Base-by-base conservation (phyloP, 257 asterid genomes). In the Scutellaria galericulata region DNA sequence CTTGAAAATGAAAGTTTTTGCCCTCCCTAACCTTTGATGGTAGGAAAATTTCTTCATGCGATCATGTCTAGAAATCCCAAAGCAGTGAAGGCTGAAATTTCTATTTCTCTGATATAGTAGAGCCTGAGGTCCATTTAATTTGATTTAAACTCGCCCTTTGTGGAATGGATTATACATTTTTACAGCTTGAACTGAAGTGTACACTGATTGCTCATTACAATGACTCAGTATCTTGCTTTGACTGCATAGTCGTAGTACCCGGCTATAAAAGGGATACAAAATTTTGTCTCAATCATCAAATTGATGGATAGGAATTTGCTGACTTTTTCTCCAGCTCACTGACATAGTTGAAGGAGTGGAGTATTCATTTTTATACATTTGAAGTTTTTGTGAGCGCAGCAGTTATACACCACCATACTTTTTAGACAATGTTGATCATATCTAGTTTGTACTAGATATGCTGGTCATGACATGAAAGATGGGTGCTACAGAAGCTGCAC, bases 401-500 rank as follows among this genome's bases (percentile, higher is more conserved):
- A 31, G 37, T 31, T 31, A 31, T 31, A 2, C 4, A 31, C 3
- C 37, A 31, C 37, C 3, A 31, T 31, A 31, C 37, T 31, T 31
- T 31, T 31, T 46, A 10, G 20, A 27, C 11, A 31, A 31, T 58
- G 64, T 24, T 27, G 31, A 58, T 58, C 66, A 64, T 44, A 22
- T 24, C 1, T 63, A n/a, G 2, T 61, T 24, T 13, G 51, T 14
- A 59, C 52, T 62, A 24, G 0, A 41, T 4, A 18, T 9, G 46
- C 9, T 20, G 77, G 42, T 20, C 22, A 7, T 4, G 40, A 11
- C 39, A 51, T 53, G 50, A 41, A 57, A 10, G 9, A 57, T 68
- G 18, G 56, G 56, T 57, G 75, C 64, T 39, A 8, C 45, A 1
- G 37, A 52, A 68, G 9, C 15, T 57, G 48, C 18, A 44, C 45